Evolutionary conservation across 176 grass and related monocot species (phyloP), one percentile per base, ranked within the genome.

Genomic region (Raddia distichophylla): DNA sequence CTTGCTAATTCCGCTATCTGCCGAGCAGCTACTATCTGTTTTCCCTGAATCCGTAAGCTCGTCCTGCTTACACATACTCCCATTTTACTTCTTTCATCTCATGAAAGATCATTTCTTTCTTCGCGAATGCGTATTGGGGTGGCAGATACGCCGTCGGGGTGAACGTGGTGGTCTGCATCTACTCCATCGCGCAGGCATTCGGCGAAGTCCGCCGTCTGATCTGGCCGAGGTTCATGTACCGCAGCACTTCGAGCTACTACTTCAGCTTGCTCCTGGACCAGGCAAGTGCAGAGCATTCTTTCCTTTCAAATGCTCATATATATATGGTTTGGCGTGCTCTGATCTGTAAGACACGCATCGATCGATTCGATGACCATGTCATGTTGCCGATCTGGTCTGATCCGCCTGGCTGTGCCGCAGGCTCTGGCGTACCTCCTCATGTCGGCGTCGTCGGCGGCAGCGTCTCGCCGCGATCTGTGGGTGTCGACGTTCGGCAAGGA

Each of bases 371-470:
- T 13, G 10, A 67, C 35, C 7, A 10, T 67, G 64, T 8, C 1
- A 17, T 68, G 52, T 68, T 5, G n/a, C 60, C 45, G 17, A 43
- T 45, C 45, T 80, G 5, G 4, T 40, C 37, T 80, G 5, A 40
- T 40, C 37, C 74, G 5, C 37, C 33, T 10, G 16, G 47, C 9
- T 52, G 5, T 69, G 4, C 19, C 87, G 88, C 84, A 98, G 96
- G 87, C 80, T n/a, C 15, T 98, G 76, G 93, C 96, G 1, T 98
- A 98, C 27, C 90, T 98, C 64, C 75, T 98, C 50, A 93, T 98
- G 85, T 98, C 96, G 2, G 88, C 96, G 16, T 93, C 96, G 34
- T 98, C 96, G 2, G 84, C 87, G 20, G 96, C 96, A n/a, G 93
- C 91, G 55, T 98, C 96, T 1, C 92, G 84, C 37, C 83, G 88